Evolutionary conservation across 129 eudicot species (phyloP).

Genomic region (Kitagawia praeruptora): DNA sequence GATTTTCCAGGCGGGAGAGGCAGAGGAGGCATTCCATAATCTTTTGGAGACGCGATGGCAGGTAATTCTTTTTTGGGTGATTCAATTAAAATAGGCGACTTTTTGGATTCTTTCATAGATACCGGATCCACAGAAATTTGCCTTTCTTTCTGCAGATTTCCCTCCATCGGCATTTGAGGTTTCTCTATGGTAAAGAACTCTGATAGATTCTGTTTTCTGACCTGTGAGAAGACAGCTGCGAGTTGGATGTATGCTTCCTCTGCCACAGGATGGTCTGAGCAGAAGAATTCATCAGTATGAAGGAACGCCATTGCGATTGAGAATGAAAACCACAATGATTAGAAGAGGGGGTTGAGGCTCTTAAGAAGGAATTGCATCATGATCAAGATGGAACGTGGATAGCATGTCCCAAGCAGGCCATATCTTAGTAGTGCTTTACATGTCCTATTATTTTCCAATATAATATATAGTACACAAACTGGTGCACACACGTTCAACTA

Average conservation of each 20-base stretch:
- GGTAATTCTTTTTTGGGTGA: neutral
- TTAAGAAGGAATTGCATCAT: constrained; percentile 4
- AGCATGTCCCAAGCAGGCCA: constrained; percentile 21
- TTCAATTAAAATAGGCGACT: neutral
- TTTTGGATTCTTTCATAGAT: constrained; percentile 36
- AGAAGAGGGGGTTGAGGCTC: neutral
- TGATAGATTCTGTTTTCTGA: neutral
- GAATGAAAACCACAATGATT: neutral
- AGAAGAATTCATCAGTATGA: constrained; percentile 6
- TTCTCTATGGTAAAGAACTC: constrained; percentile 16
- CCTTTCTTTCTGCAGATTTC: constrained; percentile 35
- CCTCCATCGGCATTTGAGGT: constrained; percentile 16
- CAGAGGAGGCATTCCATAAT: constrained; percentile 8
- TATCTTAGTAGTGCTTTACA: constrained; percentile 28
- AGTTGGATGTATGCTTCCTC: constrained; percentile 15
- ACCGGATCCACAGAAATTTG: constrained; percentile 75
- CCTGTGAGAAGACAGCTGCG: constrained; percentile 9
- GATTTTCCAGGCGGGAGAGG: constrained; percentile 32
- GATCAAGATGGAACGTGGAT: constrained; percentile 20
- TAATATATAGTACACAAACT: neutral
- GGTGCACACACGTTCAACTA: neutral
- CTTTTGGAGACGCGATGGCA: neutral
- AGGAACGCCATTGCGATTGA: constrained; percentile 5
- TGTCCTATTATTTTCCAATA: constrained; percentile 11
- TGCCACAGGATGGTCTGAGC: constrained; percentile 10